A percentile compares a stretch with the other conserved stretches of the same genome.
Conservation (phyloP, 75 land plant species). For the Pseudotsuga menziesii region DNA sequence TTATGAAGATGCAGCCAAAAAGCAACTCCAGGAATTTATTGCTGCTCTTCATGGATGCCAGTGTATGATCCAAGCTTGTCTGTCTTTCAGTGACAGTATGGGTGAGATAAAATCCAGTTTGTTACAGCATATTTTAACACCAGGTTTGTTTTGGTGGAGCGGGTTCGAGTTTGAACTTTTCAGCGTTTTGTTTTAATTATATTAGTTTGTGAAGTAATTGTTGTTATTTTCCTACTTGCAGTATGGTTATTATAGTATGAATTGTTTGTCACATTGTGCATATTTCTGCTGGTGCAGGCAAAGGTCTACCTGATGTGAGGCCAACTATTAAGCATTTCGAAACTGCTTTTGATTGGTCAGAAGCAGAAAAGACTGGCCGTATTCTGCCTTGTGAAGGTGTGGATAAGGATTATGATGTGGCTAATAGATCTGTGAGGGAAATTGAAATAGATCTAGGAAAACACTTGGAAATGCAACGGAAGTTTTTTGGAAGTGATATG, state of each 20-base stretch:
- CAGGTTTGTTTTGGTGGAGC: slow-evolving; percentile 35
- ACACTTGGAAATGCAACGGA: slow-evolving; percentile 64
- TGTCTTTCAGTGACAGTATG: slow-evolving; percentile 30
- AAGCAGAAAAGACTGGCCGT: slow-evolving; percentile 77
- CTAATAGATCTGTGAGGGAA: slow-evolving; percentile 34
- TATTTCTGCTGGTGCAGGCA: slow-evolving; percentile 36
- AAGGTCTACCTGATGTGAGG: slow-evolving; percentile 49
- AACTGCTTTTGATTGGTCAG: slow-evolving; percentile 93
- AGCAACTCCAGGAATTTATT: slow-evolving; percentile 75
- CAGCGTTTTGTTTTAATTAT: neutral
- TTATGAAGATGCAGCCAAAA: slow-evolving; percentile 93
- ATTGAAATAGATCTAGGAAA: slow-evolving; percentile 46
- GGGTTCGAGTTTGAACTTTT: neutral
- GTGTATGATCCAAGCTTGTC: slow-evolving; percentile 56
- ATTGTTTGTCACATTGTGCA: slow-evolving; percentile 1
- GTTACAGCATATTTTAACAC: slow-evolving; percentile 50
- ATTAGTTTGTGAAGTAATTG: neutral
- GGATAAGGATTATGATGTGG: slow-evolving; percentile 77
- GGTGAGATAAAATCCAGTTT: slow-evolving; percentile 28
- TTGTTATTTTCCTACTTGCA: neutral
- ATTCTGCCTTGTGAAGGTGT: slow-evolving; percentile 77
- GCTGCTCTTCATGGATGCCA: slow-evolving; percentile 78
- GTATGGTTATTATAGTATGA: slow-evolving; percentile 1
- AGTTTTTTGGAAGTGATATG: slow-evolving; percentile 39
- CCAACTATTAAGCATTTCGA: slow-evolving; percentile 62